phyloP scores from a whole-genome alignment of 2,329 filamentous ascomycete species.

The Fusarium goolgardi region DNA sequence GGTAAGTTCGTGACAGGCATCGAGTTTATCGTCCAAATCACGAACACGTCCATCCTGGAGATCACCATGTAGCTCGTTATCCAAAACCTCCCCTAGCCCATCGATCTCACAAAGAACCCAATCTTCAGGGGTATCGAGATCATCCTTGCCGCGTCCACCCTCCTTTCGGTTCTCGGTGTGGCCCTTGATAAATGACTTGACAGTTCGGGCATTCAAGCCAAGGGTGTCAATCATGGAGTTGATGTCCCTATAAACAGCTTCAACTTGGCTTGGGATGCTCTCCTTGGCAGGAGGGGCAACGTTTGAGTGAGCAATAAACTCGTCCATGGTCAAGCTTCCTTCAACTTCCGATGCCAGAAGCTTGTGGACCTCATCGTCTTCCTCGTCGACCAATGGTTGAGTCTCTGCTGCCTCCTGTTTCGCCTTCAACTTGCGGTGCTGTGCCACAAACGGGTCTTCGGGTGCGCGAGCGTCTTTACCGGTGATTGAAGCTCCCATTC shows the following conservation, averaged over 20 bases:
- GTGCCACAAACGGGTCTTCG: conserved; percentile 61
- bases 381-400: conserved; percentile 71
- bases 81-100: conserved; percentile 73
- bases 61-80: conserved; percentile 70
- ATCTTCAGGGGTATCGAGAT: conserved; percentile 75
- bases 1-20: conserved; percentile 73
- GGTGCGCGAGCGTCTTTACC: conserved; percentile 52
- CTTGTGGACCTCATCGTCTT: conserved; percentile 74
- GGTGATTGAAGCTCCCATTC: conserved; percentile 54
- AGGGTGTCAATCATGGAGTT: conserved; percentile 96
- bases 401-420: conserved; percentile 68
- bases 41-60: conserved; percentile 76
- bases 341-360: conserved; percentile 70
- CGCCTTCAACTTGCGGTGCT: conserved; percentile 64
- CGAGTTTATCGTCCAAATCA: conserved; percentile 75
- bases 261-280: conserved; percentile 71
- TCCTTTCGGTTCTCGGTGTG: conserved; percentile 69
- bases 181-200: conserved; percentile 73
- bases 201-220: conserved; percentile 81
- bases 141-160: conserved; percentile 68
- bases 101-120: conserved; percentile 83
- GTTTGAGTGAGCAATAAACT: conserved; percentile 74
- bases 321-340: conserved; percentile 71
- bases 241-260: conserved; percentile 80
- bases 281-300: conserved; percentile 64